phyloP scores from a whole-genome alignment of 139 green algal genomes.

The Tetradesmus obliquus region DNA sequence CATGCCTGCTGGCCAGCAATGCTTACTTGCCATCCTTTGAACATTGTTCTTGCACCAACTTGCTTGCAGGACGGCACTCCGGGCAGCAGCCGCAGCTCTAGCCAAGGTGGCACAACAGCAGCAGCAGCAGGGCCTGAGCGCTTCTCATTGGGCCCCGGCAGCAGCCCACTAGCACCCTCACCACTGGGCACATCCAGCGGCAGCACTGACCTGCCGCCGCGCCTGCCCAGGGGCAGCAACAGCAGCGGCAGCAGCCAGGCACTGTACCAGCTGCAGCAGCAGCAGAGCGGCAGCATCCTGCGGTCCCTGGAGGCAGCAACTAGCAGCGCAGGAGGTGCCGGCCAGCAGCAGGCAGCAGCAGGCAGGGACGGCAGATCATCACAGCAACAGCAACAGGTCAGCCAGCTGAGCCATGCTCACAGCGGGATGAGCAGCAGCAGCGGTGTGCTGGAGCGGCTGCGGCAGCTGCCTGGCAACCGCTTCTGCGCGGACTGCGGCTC shows the following conservation, averaged over 20 bases:
- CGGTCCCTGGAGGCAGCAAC: background rate
- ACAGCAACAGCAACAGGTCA: background rate
- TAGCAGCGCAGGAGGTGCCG: background rate
- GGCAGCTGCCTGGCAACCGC: slow-evolving; percentile 73
- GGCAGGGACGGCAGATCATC: background rate
- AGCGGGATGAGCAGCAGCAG: background rate
- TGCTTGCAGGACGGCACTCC: background rate
- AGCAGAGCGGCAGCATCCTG: background rate
- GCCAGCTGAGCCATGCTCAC: background rate
- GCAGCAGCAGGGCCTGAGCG: background rate
- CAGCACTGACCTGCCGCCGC: slow-evolving; percentile 13
- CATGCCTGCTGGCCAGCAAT: background rate
- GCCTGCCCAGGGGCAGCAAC: slow-evolving; percentile 3
- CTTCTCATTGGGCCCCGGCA: background rate
- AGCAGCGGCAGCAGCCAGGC: background rate
- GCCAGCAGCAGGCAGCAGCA: background rate
- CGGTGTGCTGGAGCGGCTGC: slow-evolving; percentile 2
- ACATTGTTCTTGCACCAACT: background rate
- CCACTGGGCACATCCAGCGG: background rate
- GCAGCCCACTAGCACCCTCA: slow-evolving; percentile 6
- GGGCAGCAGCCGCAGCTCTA: background rate
- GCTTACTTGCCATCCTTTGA: background rate
- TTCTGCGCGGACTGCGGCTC: slow-evolving; percentile 89
- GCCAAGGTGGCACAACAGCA: background rate
- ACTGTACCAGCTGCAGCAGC: slow-evolving; percentile 8